Evolutionary conservation across 2,329 filamentous ascomycete species (phyloP).

Genomic region (Pseudonectria buxi): DNA sequence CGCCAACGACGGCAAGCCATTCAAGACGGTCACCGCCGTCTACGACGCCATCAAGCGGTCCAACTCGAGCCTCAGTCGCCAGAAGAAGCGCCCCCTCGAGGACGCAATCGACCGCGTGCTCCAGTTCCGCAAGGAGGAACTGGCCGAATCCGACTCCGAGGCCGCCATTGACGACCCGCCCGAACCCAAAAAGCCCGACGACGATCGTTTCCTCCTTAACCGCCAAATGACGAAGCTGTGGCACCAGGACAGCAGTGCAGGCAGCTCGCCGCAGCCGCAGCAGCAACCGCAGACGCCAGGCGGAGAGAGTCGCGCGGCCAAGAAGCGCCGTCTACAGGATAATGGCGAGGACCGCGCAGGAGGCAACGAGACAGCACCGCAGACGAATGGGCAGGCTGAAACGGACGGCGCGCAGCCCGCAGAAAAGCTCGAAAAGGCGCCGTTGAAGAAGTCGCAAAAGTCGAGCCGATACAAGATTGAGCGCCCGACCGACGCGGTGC

Average conservation of each 20-base stretch:
- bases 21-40: conserved; percentile 49
- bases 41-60: conserved; percentile 78
- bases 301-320: conserved; percentile 20
- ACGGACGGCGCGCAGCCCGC: conserved; percentile 7
- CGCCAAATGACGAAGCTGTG: conserved; percentile 36
- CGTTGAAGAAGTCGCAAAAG: conserved; percentile 25
- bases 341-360: conserved; percentile 19
- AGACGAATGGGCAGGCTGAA: conserved; percentile 10
- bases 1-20: conserved; percentile 45
- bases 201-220: conserved; percentile 35
- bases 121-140: conserved; percentile 61
- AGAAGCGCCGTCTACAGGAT: conserved; percentile 28
- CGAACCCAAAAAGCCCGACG: conserved; percentile 23
- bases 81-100: conserved; percentile 74
- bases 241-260: conserved; percentile 19
- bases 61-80: conserved; percentile 78
- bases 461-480: conserved; percentile 26
- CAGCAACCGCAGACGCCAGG: not conserved
- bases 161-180: conserved; percentile 38
- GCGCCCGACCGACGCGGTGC: conserved; percentile 11
- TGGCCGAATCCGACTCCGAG: conserved; percentile 47
- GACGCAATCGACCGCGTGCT: conserved; percentile 80
- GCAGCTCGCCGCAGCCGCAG: conserved; percentile 1
- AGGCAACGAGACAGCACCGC: conserved; percentile 8
- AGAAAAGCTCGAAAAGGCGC: conserved; percentile 22